phyloP scores from a whole-genome alignment of 176 grass and related monocot species.

The Alloteropsis semialata region DNA sequence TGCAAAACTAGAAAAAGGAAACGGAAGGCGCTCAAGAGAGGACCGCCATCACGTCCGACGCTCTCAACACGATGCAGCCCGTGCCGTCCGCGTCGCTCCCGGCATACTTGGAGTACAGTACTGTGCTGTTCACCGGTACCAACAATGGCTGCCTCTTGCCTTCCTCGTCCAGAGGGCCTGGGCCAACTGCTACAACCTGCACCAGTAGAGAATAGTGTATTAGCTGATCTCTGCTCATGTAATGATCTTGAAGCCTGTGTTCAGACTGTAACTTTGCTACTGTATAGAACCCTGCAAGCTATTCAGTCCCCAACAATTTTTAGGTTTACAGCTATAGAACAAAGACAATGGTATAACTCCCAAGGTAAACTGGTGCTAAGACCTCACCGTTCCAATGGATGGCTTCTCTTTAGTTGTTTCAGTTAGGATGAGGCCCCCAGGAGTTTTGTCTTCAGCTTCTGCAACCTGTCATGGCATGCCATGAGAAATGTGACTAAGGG shows the following conservation, averaged over 20 bases:
- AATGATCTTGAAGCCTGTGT: background rate
- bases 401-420: conserved; percentile 78
- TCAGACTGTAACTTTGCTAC: background rate
- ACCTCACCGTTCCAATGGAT: conserved; percentile 71
- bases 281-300: too few relatives aligned
- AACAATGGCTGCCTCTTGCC: conserved; percentile 56
- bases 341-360: background rate
- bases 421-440: conserved; percentile 79
- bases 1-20: background rate
- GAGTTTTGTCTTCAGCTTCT: conserved; percentile 69
- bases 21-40: conserved; percentile 34
- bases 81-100: conserved; percentile 51
- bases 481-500: background rate
- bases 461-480: conserved; percentile 43
- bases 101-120: conserved; percentile 75
- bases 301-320: too few relatives aligned
- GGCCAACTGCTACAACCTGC: conserved; percentile 75
- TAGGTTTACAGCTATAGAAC: background rate
- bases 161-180: conserved; percentile 62
- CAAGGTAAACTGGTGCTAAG: background rate
- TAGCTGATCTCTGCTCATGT: background rate
- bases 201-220: background rate
- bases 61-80: conserved; percentile 61
- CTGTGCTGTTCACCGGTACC: conserved; percentile 35
- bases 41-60: conserved; percentile 66